Evolutionary conservation across 306 rosid species (phyloP).

Genomic region (Coriaria nepalensis): DNA sequence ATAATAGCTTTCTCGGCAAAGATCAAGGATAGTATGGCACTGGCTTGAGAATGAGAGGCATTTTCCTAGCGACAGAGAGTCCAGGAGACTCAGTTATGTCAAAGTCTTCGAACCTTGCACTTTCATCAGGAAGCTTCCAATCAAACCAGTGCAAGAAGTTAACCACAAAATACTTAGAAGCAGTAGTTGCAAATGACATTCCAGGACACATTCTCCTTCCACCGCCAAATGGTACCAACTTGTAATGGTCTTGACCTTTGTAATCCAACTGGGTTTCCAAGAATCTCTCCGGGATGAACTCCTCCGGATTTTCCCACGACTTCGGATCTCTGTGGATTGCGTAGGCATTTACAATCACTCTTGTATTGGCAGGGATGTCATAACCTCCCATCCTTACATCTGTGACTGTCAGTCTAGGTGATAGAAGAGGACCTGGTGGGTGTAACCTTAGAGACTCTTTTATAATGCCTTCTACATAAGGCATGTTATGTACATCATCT

Average conservation of each 20-base stretch:
- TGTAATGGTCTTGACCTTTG: conserved; percentile 13
- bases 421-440: conserved; percentile 27
- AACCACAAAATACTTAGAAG: conserved; percentile 10
- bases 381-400: conserved; percentile 21
- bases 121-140: conserved; percentile 20
- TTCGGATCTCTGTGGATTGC: conserved; percentile 31
- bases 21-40: not conserved
- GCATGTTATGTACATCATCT: conserved; percentile 28
- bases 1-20: no score
- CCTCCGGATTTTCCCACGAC: conserved; percentile 23
- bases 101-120: conserved; percentile 2
- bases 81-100: conserved; percentile 22
- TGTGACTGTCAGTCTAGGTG: conserved; percentile 15
- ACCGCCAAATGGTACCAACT: conserved; percentile 18
- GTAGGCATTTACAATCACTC: conserved; percentile 26
- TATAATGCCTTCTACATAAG: conserved; percentile 28
- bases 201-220: conserved; percentile 29
- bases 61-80: conserved; percentile 14
- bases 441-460: conserved; percentile 44
- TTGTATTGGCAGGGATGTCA: conserved; percentile 22
- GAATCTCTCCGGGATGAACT: conserved; percentile 32
- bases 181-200: conserved; percentile 10
- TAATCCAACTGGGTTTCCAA: conserved; percentile 1
- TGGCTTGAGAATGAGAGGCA: conserved; percentile 22
- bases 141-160: conserved; percentile 32